Evolutionary conservation across 2,329 filamentous ascomycete genomes (phyloP).

Genomic region (Penicillium sp.): DNA sequence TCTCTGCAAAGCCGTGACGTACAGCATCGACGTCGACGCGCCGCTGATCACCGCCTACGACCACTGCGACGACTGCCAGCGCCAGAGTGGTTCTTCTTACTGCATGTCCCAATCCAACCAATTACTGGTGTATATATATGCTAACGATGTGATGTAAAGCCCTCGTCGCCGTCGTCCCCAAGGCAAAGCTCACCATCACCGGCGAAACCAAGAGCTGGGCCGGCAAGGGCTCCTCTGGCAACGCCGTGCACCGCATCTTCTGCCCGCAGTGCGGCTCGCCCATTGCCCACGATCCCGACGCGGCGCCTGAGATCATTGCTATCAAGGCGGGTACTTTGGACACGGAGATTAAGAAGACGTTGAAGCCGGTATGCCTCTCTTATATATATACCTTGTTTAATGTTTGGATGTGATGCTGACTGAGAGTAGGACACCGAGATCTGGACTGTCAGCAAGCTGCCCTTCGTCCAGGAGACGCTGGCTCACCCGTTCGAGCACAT

Average conservation of each 20-base stretch:
- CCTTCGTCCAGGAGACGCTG: constrained; percentile 65
- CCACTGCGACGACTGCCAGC: constrained; percentile 70
- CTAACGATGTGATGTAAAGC: constrained; percentile 39
- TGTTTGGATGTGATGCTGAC: constrained; percentile 21
- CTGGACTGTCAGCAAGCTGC: constrained; percentile 65
- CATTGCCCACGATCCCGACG: constrained; percentile 66
- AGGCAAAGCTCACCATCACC: constrained; percentile 60
- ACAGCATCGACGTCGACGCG: constrained; percentile 51
- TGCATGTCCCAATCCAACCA: constrained; percentile 28
- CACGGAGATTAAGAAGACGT: constrained; percentile 61
- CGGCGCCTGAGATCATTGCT: constrained; percentile 66
- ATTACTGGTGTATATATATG: not conserved
- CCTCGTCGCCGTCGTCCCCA: constrained; percentile 62
- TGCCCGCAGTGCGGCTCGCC: constrained; percentile 66
- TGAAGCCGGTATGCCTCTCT: constrained; percentile 50
- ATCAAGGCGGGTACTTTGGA: constrained; percentile 65
- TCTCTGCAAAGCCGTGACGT: constrained; percentile 68
- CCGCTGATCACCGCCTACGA: constrained; percentile 56
- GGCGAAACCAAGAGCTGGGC: constrained; percentile 64
- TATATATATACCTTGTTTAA: constrained; percentile 29
- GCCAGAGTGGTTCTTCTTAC: constrained; percentile 65
- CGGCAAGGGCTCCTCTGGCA: constrained; percentile 58
- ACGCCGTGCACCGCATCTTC: constrained; percentile 64
- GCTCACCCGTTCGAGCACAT: constrained; percentile 62
- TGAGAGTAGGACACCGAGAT: constrained; percentile 57